These are phyloP conservation scores for Coemansia sp. DNA, from an alignment of 192 early-diverging fungal species.

Conservation along the genomic window DNA sequence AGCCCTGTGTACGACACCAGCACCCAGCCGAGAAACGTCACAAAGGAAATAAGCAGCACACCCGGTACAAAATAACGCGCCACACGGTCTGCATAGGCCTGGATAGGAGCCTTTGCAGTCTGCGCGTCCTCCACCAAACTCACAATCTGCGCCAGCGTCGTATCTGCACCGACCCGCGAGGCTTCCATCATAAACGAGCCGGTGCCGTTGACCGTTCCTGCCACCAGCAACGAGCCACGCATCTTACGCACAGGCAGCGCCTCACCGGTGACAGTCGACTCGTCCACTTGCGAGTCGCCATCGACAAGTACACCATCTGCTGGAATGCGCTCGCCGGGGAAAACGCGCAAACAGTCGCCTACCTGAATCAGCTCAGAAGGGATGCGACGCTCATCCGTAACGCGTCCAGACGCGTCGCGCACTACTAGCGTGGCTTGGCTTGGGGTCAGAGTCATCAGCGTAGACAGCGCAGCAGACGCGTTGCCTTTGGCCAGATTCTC, in stretches of 20 bases:
- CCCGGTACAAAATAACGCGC: constrained; percentile 90
- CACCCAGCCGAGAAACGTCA: constrained; percentile 80
- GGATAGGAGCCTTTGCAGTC: constrained; percentile 92
- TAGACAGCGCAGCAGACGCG: constrained; percentile 84
- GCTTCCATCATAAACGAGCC: constrained; percentile 85
- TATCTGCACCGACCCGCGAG: constrained; percentile 84
- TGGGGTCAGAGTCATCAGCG: constrained; percentile 86
- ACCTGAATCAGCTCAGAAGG: constrained; percentile 82
- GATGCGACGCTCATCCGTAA: constrained; percentile 65
- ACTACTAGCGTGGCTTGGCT: constrained; percentile 64
- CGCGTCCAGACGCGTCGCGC: constrained; percentile 23
- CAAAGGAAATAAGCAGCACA: constrained; percentile 69
- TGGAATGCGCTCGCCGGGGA: constrained; percentile 92
- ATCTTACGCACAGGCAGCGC: constrained; percentile 74
- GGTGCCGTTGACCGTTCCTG: constrained; percentile 92
- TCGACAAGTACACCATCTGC: constrained; percentile 78
- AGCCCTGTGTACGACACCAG: constrained; percentile 54
- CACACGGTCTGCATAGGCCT: constrained; percentile 85
- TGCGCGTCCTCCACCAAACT: constrained; percentile 92
- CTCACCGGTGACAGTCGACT: constrained; percentile 97
- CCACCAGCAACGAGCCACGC: constrained; percentile 69
- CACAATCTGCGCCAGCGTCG: constrained; percentile 89
- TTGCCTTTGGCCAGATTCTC: constrained; percentile 95
- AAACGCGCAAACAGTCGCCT: constrained; percentile 81
- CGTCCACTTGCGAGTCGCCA: constrained; percentile 82